These are phyloP conservation scores for Cercophora samala DNA, from an alignment of 495 filamentous ascomycete genomes.

Conservation along the genomic window DNA sequence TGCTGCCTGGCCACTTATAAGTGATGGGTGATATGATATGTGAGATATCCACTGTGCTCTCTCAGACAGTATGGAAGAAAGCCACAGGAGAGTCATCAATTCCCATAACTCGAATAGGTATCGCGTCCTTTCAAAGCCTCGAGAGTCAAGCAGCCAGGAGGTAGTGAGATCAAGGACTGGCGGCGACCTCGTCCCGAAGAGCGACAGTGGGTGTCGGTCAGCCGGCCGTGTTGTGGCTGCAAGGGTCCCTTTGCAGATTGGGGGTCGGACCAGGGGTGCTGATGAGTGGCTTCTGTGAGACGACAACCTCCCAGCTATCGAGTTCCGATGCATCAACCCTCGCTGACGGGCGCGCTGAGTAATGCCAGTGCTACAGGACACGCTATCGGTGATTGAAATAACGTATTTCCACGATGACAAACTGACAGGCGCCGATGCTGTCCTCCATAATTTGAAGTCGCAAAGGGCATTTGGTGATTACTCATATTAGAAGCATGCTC, in stretches of 20 bases:
- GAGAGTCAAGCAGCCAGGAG: not conserved
- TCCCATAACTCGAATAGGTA: not conserved
- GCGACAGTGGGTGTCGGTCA: not conserved
- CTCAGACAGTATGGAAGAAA: not conserved
- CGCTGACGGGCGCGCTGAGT: not conserved
- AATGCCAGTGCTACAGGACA: not conserved
- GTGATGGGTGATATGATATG: not conserved
- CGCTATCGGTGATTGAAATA: not conserved
- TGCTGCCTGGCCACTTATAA: not conserved
- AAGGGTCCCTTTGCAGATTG: not conserved
- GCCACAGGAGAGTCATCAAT: not conserved
- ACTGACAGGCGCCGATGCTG: not conserved
- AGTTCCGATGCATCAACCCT: not conserved
- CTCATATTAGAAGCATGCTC: not conserved
- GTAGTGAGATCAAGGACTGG: not conserved
- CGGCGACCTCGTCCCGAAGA: not conserved
- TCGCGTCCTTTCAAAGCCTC: not conserved
- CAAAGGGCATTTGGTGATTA: conserved; percentile 1
- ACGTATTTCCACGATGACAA: not conserved
- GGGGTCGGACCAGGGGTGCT: not conserved
- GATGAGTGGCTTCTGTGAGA: not conserved
- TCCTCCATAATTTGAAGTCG: not conserved
- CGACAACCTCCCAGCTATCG: not conserved
- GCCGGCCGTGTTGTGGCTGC: not conserved
- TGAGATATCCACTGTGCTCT: not conserved